A percentile compares a stretch with the other conserved stretches of the same genome.
These are phyloP conservation scores for Cordia subcordata DNA, from an alignment of 257 asterid species.

Conservation along the genomic window DNA sequence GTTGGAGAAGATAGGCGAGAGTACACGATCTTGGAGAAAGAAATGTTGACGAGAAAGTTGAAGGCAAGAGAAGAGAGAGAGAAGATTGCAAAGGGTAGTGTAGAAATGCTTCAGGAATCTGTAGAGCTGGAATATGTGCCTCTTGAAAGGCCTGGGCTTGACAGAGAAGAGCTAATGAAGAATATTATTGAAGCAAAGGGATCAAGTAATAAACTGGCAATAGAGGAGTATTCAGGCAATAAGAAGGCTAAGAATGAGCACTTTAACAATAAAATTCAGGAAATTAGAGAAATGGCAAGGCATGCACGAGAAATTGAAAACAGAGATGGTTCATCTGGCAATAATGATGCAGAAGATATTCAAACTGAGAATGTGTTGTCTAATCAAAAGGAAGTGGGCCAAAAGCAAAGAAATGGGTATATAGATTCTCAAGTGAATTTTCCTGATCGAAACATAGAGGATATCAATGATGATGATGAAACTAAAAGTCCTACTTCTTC, in stretches of 20 bases:
- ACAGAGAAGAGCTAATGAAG: constrained; percentile 56
- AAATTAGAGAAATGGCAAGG: constrained; percentile 73
- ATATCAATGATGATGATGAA: constrained; percentile 22
- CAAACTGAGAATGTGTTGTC: constrained; percentile 21
- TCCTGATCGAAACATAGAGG: constrained; percentile 16
- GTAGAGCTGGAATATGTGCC: constrained; percentile 29
- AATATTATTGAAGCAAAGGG: constrained; percentile 45
- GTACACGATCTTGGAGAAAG: constrained; percentile 61
- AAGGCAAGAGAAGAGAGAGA: constrained; percentile 55
- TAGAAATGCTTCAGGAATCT: constrained; percentile 52
- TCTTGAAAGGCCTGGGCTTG: constrained; percentile 61
- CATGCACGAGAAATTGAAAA: constrained; percentile 62
- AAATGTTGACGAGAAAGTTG: constrained; percentile 68
- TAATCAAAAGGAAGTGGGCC: constrained; percentile 12
- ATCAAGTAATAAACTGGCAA: constrained; percentile 20
- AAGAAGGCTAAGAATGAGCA: constrained; percentile 21
- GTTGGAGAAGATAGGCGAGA: constrained; percentile 28
- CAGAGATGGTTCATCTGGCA: constrained; percentile 19
- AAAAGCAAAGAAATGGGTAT: constrained; percentile 6
- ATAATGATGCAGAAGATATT: constrained; percentile 28
- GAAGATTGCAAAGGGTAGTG: constrained; percentile 42
- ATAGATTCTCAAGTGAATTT: constrained; percentile 22
- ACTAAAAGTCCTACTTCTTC: constrained; percentile 19
- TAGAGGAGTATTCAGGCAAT: constrained; percentile 19
- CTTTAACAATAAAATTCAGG: constrained; percentile 45